Conservation (phyloP, 1,284 basidiomycete genomes). For the Fistulinella staudtii region DNA sequence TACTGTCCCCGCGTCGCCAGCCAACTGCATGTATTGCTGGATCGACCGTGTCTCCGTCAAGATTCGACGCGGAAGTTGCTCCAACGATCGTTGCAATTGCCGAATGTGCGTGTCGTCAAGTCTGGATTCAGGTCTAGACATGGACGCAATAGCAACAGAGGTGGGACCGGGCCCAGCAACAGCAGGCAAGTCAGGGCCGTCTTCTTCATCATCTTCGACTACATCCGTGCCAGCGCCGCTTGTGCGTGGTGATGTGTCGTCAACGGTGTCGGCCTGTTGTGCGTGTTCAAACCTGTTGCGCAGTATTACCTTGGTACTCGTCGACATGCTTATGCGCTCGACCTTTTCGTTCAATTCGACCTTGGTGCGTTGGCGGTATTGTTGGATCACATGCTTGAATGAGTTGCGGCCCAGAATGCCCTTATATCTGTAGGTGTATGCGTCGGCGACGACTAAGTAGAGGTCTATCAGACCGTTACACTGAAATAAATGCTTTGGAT, state of each 20-base stretch:
- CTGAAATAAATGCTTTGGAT: neutral
- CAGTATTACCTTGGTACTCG: neutral
- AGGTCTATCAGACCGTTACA: neutral
- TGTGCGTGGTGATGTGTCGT: neutral
- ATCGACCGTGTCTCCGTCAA: conserved; percentile 44
- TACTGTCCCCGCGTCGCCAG: conserved; percentile 25
- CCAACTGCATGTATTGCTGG: conserved; percentile 45
- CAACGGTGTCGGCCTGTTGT: conserved; percentile 1
- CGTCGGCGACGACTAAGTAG: conserved; percentile 58
- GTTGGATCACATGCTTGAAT: conserved; percentile 47
- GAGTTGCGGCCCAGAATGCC: conserved; percentile 42
- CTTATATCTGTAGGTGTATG: conserved; percentile 54
- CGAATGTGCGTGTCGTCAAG: neutral
- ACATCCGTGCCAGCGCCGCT: neutral
- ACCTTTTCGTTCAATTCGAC: conserved; percentile 11
- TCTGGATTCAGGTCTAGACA: conserved; percentile 2
- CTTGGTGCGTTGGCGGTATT: conserved; percentile 36
- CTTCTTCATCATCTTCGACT: too few relatives aligned
- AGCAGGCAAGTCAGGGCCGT: too few relatives aligned
- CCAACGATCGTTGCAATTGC: conserved; percentile 36
- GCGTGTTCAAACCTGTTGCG: neutral
- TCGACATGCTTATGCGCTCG: conserved; percentile 2
- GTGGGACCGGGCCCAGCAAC: too few relatives aligned
- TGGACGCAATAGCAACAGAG: neutral
- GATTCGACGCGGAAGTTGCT: conserved; percentile 47